Conservation (phyloP, 768 basidiomycete species). For the Trametes elegans region DNA sequence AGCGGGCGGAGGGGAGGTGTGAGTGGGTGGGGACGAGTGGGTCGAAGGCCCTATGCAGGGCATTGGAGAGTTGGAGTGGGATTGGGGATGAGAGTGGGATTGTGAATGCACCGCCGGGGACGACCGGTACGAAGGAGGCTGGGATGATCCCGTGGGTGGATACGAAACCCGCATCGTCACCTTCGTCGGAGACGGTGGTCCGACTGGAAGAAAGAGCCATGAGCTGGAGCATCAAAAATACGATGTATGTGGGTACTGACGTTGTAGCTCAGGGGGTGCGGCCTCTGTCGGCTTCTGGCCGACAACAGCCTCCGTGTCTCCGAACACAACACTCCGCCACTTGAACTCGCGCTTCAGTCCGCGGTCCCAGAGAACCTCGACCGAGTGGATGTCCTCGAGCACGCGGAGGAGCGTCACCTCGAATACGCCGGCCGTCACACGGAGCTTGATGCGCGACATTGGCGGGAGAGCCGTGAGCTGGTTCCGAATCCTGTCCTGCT, state of each 20-base stretch:
- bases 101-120: too few species aligned
- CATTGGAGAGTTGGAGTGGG: too few species aligned
- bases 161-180: too few species aligned
- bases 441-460: constrained; percentile 80
- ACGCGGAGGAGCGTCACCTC: constrained; percentile 79
- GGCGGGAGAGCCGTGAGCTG: constrained; percentile 69
- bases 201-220: too few species aligned
- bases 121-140: too few species aligned
- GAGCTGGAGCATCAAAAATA: constrained; percentile 14
- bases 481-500: constrained; percentile 67
- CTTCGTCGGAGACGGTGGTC: too few species aligned
- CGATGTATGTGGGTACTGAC: too few species aligned
- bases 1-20: not conserved
- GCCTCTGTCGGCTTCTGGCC: constrained; percentile 67
- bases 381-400: constrained; percentile 62
- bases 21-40: too few species aligned
- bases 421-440: constrained; percentile 80
- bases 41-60: too few species aligned
- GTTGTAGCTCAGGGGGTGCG: constrained; percentile 43
- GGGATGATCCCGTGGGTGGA: too few species aligned
- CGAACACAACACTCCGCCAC: constrained; percentile 79
- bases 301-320: constrained; percentile 69
- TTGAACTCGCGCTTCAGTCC: constrained; percentile 75
- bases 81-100: too few species aligned
- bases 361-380: constrained; percentile 81